phyloP scores from a whole-genome alignment of 1,284 basidiomycete species.

The Tylopilus sp. region DNA sequence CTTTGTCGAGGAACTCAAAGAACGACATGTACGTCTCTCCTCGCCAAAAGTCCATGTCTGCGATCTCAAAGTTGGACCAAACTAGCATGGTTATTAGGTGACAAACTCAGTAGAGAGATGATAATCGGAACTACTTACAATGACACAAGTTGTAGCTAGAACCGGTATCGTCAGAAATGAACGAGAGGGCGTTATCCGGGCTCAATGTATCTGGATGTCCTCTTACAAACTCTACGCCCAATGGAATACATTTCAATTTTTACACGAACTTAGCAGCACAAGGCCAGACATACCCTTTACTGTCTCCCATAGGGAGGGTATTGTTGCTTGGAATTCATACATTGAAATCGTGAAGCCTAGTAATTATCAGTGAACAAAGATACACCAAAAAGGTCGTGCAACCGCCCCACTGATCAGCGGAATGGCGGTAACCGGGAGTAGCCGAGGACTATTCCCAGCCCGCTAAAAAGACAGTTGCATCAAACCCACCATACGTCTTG shows the following conservation, averaged over 20 bases:
- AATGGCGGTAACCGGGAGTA: neutral
- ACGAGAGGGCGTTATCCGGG: slow-evolving; percentile 64
- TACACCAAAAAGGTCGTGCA: neutral
- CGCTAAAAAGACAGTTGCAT: too few relatives aligned
- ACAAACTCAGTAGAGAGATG: neutral
- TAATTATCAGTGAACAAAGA: neutral
- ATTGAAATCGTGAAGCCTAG: slow-evolving; percentile 74
- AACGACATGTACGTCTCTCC: slow-evolving; percentile 71
- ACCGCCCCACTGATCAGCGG: neutral
- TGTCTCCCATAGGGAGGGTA: slow-evolving; percentile 70
- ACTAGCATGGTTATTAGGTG: slow-evolving; percentile 36
- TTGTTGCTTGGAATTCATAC: slow-evolving; percentile 74
- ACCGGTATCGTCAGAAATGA: slow-evolving; percentile 68
- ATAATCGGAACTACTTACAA: slow-evolving; percentile 45
- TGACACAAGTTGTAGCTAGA: slow-evolving; percentile 75
- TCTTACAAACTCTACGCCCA: slow-evolving; percentile 30
- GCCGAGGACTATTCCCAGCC: neutral
- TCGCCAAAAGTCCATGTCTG: slow-evolving; percentile 78
- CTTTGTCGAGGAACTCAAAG: slow-evolving; percentile 71
- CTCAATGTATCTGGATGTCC: slow-evolving; percentile 60
- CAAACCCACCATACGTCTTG: slow-evolving; percentile 63
- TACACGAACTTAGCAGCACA: neutral
- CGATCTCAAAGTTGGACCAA: slow-evolving; percentile 87
- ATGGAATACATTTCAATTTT: neutral
- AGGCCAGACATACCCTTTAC: slow-evolving; percentile 51